These are phyloP conservation scores for Wickerhamomyces pijperi DNA, from an alignment of 805 yeast genomes.

Conservation along the genomic window DNA sequence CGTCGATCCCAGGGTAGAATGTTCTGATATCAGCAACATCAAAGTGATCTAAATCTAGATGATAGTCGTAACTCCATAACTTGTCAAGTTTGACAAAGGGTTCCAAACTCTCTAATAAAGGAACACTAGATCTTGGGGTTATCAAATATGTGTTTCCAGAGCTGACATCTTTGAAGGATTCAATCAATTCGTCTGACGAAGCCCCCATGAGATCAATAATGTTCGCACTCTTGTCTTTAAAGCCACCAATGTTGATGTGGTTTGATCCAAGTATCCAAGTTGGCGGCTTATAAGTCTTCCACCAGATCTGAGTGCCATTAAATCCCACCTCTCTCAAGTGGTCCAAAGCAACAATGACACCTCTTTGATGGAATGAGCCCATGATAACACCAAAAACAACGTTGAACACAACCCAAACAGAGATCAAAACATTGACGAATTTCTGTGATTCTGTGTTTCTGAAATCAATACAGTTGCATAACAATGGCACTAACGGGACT, in stretches of 20 bases:
- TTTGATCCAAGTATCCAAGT: constrained; percentile 53
- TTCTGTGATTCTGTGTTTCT: constrained; percentile 17
- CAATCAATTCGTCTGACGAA: constrained; percentile 18
- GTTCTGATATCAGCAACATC: constrained; percentile 36
- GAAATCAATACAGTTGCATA: constrained; percentile 46
- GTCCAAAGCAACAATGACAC: constrained; percentile 60
- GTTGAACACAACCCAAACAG: constrained; percentile 58
- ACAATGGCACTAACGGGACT: constrained; percentile 65
- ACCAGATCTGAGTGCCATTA: constrained; percentile 53
- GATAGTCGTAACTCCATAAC: constrained; percentile 31
- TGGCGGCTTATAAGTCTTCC: constrained; percentile 94
- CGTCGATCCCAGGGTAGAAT: constrained; percentile 52
- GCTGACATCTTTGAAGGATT: too few species aligned
- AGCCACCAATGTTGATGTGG: constrained; percentile 14
- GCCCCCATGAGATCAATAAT: constrained; percentile 36
- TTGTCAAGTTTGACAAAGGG: constrained; percentile 7
- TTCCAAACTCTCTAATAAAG: constrained; percentile 9
- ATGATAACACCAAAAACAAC: constrained; percentile 43
- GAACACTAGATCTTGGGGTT: constrained; percentile 17
- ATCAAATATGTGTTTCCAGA: constrained; percentile 7
- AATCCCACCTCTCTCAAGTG: constrained; percentile 21
- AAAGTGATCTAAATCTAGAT: constrained; percentile 67
- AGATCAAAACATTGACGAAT: constrained; percentile 11
- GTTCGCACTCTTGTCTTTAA: constrained; percentile 8
- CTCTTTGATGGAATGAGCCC: constrained; percentile 88